Evolutionary conservation across 2,329 filamentous ascomycete species (phyloP).

Genomic region (Aureobasidium musti): DNA sequence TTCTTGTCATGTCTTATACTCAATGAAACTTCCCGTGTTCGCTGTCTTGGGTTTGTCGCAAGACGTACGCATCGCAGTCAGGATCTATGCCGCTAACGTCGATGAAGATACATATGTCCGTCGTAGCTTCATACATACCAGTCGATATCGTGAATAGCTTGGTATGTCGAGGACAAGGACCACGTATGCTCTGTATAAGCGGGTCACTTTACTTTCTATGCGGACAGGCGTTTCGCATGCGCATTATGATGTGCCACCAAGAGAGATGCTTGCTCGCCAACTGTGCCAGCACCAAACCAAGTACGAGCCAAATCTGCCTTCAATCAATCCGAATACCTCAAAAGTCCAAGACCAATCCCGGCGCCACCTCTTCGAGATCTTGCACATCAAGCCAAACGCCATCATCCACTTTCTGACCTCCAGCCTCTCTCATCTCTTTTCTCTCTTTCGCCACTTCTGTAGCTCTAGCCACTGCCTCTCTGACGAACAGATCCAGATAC

Average conservation of each 20-base stretch:
- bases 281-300: not conserved
- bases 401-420: constrained; percentile 32
- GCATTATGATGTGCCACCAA: not conserved
- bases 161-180: not conserved
- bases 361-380: constrained; percentile 83
- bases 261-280: not conserved
- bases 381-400: constrained; percentile 65
- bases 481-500: constrained; percentile 89
- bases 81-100: not conserved
- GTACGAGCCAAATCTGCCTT: not conserved
- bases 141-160: not conserved
- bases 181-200: not conserved
- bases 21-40: too few relatives aligned
- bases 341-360: constrained; percentile 75
- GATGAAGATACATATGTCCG: too few relatives aligned
- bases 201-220: not conserved
- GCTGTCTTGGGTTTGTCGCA: too few relatives aligned
- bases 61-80: not conserved
- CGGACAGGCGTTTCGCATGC: not conserved
- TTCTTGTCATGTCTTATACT: too few relatives aligned
- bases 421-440: constrained; percentile 40
- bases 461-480: constrained; percentile 81
- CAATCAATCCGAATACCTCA: not conserved
- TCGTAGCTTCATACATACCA: not conserved
- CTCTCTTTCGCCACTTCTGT: constrained; percentile 64